Conservation (phyloP, 108 stramenopile species). For the Discostella stelligeroides region DNA sequence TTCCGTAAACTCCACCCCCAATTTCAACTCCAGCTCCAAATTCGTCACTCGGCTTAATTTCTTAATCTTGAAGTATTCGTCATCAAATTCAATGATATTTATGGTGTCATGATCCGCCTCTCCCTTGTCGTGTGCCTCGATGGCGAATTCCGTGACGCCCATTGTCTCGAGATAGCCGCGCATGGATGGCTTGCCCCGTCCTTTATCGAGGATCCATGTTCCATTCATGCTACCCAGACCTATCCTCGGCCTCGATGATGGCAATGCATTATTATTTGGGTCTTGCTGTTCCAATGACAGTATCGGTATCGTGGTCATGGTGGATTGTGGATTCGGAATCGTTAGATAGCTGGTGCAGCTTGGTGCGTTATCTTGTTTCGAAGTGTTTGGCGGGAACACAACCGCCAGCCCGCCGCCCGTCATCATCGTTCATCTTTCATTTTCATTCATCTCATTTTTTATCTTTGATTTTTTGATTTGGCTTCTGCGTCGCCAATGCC, state of each 20-base stretch:
- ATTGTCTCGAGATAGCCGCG: conserved; percentile 79
- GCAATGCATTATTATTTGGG: conserved; percentile 4
- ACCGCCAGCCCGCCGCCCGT: neutral
- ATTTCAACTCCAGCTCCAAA: conserved; percentile 62
- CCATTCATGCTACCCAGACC: conserved; percentile 64
- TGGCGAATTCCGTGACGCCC: conserved; percentile 78
- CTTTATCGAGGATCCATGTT: conserved; percentile 80
- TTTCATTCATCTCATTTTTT: neutral
- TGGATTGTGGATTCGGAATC: no score
- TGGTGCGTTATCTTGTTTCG: no score
- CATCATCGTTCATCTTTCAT: no score
- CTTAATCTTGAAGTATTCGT: conserved; percentile 56
- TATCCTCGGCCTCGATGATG: conserved; percentile 2
- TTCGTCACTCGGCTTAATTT: conserved; percentile 85
- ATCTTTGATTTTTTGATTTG: neutral
- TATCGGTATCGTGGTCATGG: no score
- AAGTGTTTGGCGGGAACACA: neutral
- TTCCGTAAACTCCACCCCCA: conserved; percentile 61
- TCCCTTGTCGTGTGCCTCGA: conserved; percentile 88
- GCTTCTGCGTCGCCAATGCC: neutral
- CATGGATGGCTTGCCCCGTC: conserved; percentile 71
- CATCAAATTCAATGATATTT: conserved; percentile 60
- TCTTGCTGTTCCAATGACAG: neutral
- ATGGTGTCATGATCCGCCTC: conserved; percentile 78
- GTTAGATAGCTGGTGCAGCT: no score